These are phyloP conservation scores for Suillus paluster DNA, from an alignment of 768 basidiomycete species.

Conservation along the genomic window DNA sequence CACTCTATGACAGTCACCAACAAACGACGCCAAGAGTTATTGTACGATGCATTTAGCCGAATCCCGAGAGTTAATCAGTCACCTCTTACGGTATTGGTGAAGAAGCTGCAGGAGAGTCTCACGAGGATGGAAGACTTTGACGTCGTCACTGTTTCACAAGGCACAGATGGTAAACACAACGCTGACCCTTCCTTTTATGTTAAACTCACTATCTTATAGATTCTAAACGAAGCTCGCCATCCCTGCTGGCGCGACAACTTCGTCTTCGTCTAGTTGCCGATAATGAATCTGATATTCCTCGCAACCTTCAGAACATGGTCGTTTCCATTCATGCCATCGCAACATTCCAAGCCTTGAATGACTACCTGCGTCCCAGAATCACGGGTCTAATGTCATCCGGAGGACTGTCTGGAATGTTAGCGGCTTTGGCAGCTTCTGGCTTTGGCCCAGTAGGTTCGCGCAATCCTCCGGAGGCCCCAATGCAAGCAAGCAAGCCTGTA, in stretches of 20 bases:
- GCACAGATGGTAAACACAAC: constrained; percentile 67
- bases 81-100: constrained; percentile 80
- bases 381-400: constrained; percentile 67
- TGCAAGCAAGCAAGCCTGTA: constrained; percentile 22
- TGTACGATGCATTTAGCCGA: constrained; percentile 79
- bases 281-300: constrained; percentile 88
- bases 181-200: constrained; percentile 5
- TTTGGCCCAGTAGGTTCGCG: constrained; percentile 54
- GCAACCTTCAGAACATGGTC: constrained; percentile 85
- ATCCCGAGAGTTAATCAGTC: constrained; percentile 55
- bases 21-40: constrained; percentile 70
- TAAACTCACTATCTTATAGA: constrained; percentile 47
- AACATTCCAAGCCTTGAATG: constrained; percentile 95
- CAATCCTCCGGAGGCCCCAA: constrained; percentile 38
- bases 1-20: constrained; percentile 55
- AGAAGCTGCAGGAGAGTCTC: constrained; percentile 94
- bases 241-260: constrained; percentile 89
- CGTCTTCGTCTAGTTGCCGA: constrained; percentile 89
- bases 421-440: constrained; percentile 82
- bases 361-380: constrained; percentile 92
- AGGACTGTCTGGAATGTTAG: constrained; percentile 86
- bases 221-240: constrained; percentile 88
- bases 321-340: constrained; percentile 99
- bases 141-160: constrained; percentile 86
- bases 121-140: constrained; percentile 97